Base-by-base conservation (phyloP, 2,329 filamentous ascomycete genomes). In the Botrytis fragariae region DNA sequence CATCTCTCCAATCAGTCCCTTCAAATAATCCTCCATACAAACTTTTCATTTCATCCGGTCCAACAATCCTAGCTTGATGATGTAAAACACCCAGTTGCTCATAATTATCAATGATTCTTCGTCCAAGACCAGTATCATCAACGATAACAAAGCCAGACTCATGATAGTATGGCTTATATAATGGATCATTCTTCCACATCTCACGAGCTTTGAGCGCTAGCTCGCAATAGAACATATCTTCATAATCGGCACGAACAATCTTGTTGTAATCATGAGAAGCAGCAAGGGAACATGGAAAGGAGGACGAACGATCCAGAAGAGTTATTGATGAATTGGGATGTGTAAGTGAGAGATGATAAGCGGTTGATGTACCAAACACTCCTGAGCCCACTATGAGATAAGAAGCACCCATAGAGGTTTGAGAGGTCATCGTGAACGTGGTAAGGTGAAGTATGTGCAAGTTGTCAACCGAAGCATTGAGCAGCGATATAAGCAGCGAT, bases 211-310 rank as follows among this genome's bases (percentile, higher is more conserved):
- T 73, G 83, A 74, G 87, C 81, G 0, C 84, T 84, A 63, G 82
- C 70, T 84, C 79, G 78, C 85, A 86, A 80, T 89, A 89, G 14
- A 88, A 82, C 1, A 84, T 80, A 75, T 86, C 84, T 65, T 85
- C 83, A 80, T 90, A 90, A 76, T 90, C 88, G 25, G 87, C 86
- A 73, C 88, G 86, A 16, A 89, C 83, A 64, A 89, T 86, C 76
- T 89, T 89, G 80, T 88, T 89, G 82, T 87, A 85, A 79, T 90
- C 88, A 78, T 88, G 88, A 0, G 87, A 89, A 4, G 88, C 87
- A 14, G 85, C 87, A 59, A 79, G 73, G 1, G 79, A 77, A n/a
- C 81, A 82, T 3, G 85, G 84, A 35, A 74, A 77, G 18, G 78
- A 77, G 3, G 80, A 75, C 10, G 73, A 75, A 18, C 83, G 82